Conservation (phyloP, 805 yeast genomes). For the Kazachstania psychrophila region DNA sequence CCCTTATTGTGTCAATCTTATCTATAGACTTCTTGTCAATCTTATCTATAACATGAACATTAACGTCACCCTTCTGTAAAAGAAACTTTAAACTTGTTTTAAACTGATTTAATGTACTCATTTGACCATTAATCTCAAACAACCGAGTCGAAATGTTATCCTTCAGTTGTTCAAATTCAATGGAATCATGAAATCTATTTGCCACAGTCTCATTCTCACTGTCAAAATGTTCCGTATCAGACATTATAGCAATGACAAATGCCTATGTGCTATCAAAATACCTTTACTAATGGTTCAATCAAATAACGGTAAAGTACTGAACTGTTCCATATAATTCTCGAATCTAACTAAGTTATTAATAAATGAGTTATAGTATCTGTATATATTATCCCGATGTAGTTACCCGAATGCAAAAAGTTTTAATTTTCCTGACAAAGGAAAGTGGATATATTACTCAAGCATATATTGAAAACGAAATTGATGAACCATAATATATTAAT, state of each 20-base stretch:
- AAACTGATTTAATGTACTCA: slow-evolving; percentile 42
- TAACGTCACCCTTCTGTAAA: slow-evolving; percentile 15
- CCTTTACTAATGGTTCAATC: too few relatives aligned
- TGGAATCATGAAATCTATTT: slow-evolving; percentile 35
- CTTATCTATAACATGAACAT: slow-evolving; percentile 29
- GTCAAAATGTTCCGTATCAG: not conserved
- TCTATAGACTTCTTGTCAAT: slow-evolving; percentile 37
- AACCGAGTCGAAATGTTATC: slow-evolving; percentile 38
- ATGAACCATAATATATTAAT: too few relatives aligned
- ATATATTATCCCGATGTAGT: too few relatives aligned
- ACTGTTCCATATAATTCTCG: too few relatives aligned
- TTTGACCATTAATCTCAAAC: slow-evolving; percentile 45
- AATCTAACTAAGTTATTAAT: too few relatives aligned
- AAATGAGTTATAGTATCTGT: too few relatives aligned
- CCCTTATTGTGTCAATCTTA: slow-evolving; percentile 43
- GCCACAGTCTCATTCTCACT: not conserved
- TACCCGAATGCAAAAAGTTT: too few relatives aligned
- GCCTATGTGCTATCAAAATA: too few relatives aligned
- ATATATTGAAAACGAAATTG: too few relatives aligned
- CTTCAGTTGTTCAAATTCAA: slow-evolving; percentile 42
- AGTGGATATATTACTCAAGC: too few relatives aligned
- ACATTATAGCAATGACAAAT: not conserved
- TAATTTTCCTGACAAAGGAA: too few relatives aligned
- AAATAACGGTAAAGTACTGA: too few relatives aligned
- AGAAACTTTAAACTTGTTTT: slow-evolving; percentile 29